Percentiles rank a stretch among this genome's conserved stretches.
Evolutionary conservation across 345 rosid genomes (phyloP).

Genomic region (Clarkia xantiana): DNA sequence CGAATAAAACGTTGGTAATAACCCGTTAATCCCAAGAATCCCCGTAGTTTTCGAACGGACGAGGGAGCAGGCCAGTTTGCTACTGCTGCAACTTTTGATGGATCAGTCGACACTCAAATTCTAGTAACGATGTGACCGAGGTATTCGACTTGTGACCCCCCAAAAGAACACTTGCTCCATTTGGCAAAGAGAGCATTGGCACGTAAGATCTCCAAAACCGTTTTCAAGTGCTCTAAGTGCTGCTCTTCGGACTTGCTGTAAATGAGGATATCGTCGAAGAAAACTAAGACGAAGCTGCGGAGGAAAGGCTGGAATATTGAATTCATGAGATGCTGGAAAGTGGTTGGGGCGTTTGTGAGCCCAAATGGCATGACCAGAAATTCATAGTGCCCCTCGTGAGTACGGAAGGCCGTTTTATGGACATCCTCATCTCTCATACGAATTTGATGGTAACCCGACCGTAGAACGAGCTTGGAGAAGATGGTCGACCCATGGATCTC

Average conservation of each 20-base stretch:
- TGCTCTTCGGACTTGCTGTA: background rate
- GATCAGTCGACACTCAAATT: background rate
- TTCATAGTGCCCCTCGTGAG: constrained; percentile 1
- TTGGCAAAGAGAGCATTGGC: background rate
- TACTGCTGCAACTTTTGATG: background rate
- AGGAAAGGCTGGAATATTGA: background rate
- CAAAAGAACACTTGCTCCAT: background rate
- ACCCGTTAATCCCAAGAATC: background rate
- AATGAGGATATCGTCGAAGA: constrained; percentile 1
- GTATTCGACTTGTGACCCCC: background rate
- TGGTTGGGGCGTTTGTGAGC: constrained; percentile 3
- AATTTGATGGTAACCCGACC: background rate
- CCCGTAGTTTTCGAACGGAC: background rate
- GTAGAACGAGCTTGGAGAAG: background rate
- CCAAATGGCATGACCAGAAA: constrained; percentile 2
- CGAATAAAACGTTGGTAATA: background rate
- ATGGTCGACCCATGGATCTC: background rate
- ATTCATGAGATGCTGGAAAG: background rate
- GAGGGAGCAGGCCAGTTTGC: background rate
- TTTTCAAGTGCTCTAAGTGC: background rate
- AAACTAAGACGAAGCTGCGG: background rate
- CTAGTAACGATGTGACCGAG: background rate
- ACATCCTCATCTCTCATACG: background rate
- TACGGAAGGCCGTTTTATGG: background rate
- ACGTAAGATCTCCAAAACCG: background rate